Percentiles rank a stretch among this genome's conserved stretches.
phyloP scores from a whole-genome alignment of 1,139 yeast species.

The Saccharomyces pastorianus region DNA sequence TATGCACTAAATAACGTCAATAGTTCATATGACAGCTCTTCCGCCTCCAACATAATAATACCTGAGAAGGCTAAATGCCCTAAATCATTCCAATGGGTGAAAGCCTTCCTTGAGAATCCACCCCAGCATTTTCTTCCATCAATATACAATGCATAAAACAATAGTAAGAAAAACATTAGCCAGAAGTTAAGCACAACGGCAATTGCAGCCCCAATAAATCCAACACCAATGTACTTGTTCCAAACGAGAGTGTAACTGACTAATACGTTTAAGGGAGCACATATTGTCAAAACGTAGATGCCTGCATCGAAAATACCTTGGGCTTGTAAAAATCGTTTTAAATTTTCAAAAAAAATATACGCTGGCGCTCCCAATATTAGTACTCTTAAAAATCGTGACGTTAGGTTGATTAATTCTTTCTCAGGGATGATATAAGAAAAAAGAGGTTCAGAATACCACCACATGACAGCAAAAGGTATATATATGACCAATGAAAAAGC shows the following conservation, averaged over 20 bases:
- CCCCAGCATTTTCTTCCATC: conserved; percentile 73
- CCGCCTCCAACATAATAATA: conserved; percentile 65
- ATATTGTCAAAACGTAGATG: conserved; percentile 62
- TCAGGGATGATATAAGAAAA: conserved; percentile 44
- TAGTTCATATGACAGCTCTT: conserved; percentile 64
- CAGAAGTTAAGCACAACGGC: conserved; percentile 66
- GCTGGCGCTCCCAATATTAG: conserved; percentile 76
- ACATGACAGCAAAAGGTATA: conserved; percentile 52
- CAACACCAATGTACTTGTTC: conserved; percentile 53
- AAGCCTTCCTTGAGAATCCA: conserved; percentile 45
- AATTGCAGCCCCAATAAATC: conserved; percentile 65
- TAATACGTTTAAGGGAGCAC: conserved; percentile 72
- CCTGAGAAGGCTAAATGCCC: conserved; percentile 63
- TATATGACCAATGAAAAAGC: conserved; percentile 47
- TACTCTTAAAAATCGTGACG: conserved; percentile 57
- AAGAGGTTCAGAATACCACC: conserved; percentile 59
- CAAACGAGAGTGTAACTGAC: conserved; percentile 75
- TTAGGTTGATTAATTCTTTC: conserved; percentile 51
- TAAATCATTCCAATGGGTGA: conserved; percentile 54
- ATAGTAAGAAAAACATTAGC: conserved; percentile 51
- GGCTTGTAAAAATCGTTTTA: conserved; percentile 78
- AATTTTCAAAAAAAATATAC: conserved; percentile 72
- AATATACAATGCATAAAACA: conserved; percentile 46
- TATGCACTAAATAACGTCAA: conserved; percentile 66
- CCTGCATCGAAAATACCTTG: conserved; percentile 92